A percentile compares a stretch with the other conserved stretches of the same genome.
Evolutionary conservation across 768 basidiomycete species (phyloP).

Genomic region (Hericium erinaceus): DNA sequence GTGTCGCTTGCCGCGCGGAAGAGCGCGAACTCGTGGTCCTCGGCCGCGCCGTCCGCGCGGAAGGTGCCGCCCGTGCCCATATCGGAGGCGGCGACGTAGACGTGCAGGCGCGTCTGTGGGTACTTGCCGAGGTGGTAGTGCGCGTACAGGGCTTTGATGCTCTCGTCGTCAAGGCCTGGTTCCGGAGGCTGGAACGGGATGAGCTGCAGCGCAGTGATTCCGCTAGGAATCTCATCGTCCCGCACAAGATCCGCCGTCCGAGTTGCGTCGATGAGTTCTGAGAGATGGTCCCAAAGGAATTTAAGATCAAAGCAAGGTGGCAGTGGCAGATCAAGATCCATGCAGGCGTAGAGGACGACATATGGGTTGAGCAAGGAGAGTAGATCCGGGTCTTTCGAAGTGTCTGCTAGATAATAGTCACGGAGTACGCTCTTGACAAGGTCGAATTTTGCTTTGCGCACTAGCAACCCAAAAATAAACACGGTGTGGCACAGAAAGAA

Average conservation of each 20-base stretch:
- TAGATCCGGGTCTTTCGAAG: neutral
- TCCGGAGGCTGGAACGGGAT: neutral
- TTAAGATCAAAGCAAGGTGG: constrained; percentile 8
- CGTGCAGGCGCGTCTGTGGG: neutral
- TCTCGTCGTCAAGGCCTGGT: constrained; percentile 3
- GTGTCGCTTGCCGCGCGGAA: constrained; percentile 3
- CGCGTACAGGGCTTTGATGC: neutral
- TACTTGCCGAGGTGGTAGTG: neutral
- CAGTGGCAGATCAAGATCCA: constrained; percentile 11
- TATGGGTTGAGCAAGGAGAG: constrained; percentile 11
- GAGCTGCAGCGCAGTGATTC: neutral
- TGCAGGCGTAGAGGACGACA: constrained; percentile 9
- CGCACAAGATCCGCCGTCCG: constrained; percentile 6
- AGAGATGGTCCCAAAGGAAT: constrained; percentile 10
- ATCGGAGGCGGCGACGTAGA: constrained; percentile 1
- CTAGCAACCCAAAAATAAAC: neutral
- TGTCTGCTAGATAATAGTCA: neutral
- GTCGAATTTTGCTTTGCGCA: neutral
- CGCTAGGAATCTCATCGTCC: neutral
- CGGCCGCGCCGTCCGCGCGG: neutral
- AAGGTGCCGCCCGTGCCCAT: constrained; percentile 3
- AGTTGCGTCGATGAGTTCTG: constrained; percentile 5
- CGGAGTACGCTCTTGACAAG: neutral
- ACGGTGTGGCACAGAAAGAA: neutral
- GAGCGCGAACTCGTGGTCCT: constrained; percentile 2